phyloP scores from a whole-genome alignment of 2,329 filamentous ascomycete genomes.

The Dactylellina parvicollis region DNA sequence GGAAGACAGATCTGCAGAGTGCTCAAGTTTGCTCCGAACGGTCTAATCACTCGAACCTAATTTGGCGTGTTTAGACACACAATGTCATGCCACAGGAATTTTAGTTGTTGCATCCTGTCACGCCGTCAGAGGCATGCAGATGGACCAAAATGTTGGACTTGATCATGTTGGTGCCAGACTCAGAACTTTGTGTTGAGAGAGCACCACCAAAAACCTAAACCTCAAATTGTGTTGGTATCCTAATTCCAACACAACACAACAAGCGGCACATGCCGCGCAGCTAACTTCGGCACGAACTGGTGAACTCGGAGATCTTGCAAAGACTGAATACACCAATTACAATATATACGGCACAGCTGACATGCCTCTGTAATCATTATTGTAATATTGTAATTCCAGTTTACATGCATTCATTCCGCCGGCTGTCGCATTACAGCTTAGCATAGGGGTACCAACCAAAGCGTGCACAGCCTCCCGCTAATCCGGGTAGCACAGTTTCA shows the following conservation, averaged over 20 bases:
- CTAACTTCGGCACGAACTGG: constrained; percentile 23
- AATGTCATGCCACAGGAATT: no score
- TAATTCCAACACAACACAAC: constrained; percentile 47
- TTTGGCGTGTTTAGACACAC: no score
- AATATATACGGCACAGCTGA: neutral
- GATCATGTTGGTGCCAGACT: neutral
- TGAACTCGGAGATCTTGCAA: constrained; percentile 30
- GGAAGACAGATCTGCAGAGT: no score
- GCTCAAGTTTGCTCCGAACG: no score
- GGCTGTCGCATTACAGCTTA: constrained; percentile 9
- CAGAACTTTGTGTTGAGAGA: neutral
- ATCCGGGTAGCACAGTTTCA: constrained; percentile 30
- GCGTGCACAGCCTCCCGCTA: constrained; percentile 43
- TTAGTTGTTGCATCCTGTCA: no score
- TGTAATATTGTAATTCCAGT: neutral
- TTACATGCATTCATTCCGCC: constrained; percentile 1
- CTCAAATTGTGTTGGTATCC: constrained; percentile 24
- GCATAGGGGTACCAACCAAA: neutral
- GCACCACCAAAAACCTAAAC: no score
- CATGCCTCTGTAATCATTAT: neutral
- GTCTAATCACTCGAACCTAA: no score
- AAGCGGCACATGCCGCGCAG: constrained; percentile 20
- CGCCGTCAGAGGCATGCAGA: no score
- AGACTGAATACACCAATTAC: neutral
- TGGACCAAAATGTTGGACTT: no score